phyloP scores from a whole-genome alignment of 352 stramenopile species.

The Pythium phragmiticola region DNA sequence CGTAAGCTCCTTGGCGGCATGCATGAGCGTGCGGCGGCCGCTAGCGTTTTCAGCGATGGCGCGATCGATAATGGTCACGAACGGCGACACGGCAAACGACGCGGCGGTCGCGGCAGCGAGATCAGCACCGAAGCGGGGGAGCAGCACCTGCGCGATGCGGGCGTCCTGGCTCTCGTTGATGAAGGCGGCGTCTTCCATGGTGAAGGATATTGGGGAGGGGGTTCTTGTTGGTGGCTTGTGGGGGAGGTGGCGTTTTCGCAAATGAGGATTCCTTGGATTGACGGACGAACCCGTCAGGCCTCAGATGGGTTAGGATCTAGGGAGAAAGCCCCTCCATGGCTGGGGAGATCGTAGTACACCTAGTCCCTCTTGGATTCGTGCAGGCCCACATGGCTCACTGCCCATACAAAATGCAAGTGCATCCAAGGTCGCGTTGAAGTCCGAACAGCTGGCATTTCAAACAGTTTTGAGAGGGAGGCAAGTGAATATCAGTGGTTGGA shows the following conservation, averaged over 20 bases:
- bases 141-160: slow-evolving; percentile 10
- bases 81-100: slow-evolving; percentile 46
- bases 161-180: slow-evolving; percentile 18
- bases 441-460: slow-evolving; percentile 16
- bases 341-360: slow-evolving; percentile 16
- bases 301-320: slow-evolving; percentile 11
- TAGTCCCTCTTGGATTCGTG: neutral
- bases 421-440: slow-evolving; percentile 17
- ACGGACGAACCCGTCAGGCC: neutral
- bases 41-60: slow-evolving; percentile 55
- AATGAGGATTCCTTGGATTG: slow-evolving; percentile 12
- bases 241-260: slow-evolving; percentile 22
- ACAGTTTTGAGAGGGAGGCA: slow-evolving; percentile 24
- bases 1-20: slow-evolving; percentile 35
- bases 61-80: slow-evolving; percentile 52
- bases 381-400: slow-evolving; percentile 1
- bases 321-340: neutral
- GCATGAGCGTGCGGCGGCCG: slow-evolving; percentile 33
- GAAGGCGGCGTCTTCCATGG: slow-evolving; percentile 25
- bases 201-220: slow-evolving; percentile 3
- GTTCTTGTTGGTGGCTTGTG: slow-evolving; percentile 13
- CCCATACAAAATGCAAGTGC: slow-evolving; percentile 16
- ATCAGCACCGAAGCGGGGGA: slow-evolving; percentile 29
- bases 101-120: slow-evolving; percentile 26
- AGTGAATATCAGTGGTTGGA: slow-evolving; percentile 27